These are phyloP conservation scores for Aurantiochytrium sp. DNA, from an alignment of 108 stramenopile species.

Conservation along the genomic window DNA sequence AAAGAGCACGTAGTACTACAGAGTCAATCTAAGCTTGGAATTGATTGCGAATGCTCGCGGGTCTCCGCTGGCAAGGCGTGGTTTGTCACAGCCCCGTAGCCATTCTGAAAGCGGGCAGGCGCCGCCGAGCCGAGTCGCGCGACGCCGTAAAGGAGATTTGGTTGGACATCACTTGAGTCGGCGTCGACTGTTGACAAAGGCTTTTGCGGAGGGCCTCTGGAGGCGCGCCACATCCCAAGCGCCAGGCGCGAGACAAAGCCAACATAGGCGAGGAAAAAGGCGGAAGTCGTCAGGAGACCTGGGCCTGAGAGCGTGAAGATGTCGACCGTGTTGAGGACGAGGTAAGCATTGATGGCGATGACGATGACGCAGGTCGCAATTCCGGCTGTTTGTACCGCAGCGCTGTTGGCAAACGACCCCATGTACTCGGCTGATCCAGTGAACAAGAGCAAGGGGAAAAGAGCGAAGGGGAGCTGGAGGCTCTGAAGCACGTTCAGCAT, in stretches of 20 bases:
- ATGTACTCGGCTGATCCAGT: constrained; percentile 57
- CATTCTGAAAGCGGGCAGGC: too few species aligned
- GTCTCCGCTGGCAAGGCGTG: not conserved
- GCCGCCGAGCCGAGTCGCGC: too few species aligned
- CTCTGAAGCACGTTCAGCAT: constrained; percentile 70
- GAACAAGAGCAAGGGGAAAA: constrained; percentile 70
- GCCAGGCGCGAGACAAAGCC: not conserved
- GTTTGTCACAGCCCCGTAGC: not conserved
- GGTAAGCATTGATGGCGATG: not conserved
- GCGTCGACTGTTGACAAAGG: too few species aligned
- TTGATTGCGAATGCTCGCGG: not conserved
- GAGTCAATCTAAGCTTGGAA: not conserved
- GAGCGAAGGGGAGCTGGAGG: constrained; percentile 71
- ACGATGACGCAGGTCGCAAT: not conserved
- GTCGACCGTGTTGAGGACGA: not conserved
- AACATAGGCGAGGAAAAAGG: not conserved
- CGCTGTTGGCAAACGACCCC: constrained; percentile 53
- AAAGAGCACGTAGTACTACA: too few species aligned
- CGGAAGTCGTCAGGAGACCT: too few species aligned
- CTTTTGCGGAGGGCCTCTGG: not conserved
- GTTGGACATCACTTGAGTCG: too few species aligned
- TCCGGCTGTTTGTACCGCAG: not conserved
- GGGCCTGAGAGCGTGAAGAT: not conserved
- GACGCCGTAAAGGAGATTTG: too few species aligned
- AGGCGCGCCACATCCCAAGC: not conserved